These are phyloP conservation scores for Talaromyces trachyspermus DNA, from an alignment of 495 filamentous ascomycete genomes.

Conservation along the genomic window DNA sequence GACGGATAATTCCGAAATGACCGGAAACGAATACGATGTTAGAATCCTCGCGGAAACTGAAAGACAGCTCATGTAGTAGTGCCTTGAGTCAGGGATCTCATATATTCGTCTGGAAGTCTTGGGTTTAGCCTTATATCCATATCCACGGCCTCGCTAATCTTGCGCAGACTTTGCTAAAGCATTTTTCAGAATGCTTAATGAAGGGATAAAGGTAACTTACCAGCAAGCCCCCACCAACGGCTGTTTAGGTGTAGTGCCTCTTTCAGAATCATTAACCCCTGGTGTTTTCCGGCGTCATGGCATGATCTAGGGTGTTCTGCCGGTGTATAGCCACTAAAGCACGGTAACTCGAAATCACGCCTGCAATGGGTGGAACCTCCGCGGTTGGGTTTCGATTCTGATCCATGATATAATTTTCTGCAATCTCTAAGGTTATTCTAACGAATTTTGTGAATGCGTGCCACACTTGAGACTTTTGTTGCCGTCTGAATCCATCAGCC, in stretches of 20 bases:
- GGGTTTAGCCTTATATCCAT: no score
- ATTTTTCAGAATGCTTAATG: not conserved
- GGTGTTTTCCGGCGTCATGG: not conserved
- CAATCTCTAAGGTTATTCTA: not conserved
- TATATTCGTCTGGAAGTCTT: no score
- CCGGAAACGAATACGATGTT: no score
- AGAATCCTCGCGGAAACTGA: no score
- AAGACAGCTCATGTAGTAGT: no score
- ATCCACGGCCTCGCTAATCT: no score
- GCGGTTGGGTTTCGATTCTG: not conserved
- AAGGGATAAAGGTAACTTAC: not conserved
- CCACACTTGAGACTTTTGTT: no score
- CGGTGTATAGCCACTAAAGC: not conserved
- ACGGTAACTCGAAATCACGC: constrained; percentile 2
- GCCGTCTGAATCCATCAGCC: not conserved
- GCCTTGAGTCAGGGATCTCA: no score
- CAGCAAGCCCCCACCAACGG: not conserved
- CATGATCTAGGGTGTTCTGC: not conserved
- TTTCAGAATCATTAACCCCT: not conserved
- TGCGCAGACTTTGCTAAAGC: not conserved
- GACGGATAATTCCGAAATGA: no score
- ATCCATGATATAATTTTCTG: not conserved
- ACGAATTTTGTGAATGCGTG: not conserved
- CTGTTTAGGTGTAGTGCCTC: not conserved
- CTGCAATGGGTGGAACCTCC: not conserved